Base-by-base conservation (phyloP, 2,329 filamentous ascomycete species). In the Blumeria hordei region DNA sequence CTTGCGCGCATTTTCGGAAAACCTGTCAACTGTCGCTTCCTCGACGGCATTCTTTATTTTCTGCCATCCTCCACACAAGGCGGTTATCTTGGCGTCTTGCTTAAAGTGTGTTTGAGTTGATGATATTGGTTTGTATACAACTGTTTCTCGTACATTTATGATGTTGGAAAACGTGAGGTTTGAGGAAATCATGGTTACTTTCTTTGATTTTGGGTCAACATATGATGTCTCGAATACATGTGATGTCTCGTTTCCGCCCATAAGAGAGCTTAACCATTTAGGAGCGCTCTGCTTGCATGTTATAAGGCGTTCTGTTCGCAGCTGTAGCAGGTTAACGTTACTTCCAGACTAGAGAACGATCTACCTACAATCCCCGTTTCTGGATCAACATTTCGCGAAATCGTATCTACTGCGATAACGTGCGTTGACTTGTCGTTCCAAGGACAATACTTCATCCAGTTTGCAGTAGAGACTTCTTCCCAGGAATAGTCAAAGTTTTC, bases 381-480 rank as follows among this genome's bases (percentile, higher is more conserved):
- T 6, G 76, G 68, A 64, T 85, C 80, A 41, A 85, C 71, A 9
- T 68, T 68, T 59, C 92, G 85, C 54, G 80, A 83, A 63, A 98
- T 70, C 12, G 90, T 96, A 71, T 98, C 92, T 64, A 96, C 92
- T 61, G 87, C 88, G 61, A 93, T 80, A 61, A 98, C 92, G 69
- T 98, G 92, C 43, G 88, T 86, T n/a, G 85, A 88, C 71, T 94
- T 92, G 69, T 95, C 85, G 73, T 98, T 98, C 90, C 92, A 96
- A 18, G 90, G 90, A 65, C 87, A 93, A 71, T 98, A 98, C 70
- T 98, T 98, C 63, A 81, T 83, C 92, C 92, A 98, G 76, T 98
- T 98, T 67, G 85, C 88, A 12, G 87, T 88, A 32, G 88, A 94
- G 37, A 98, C 92, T 69, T 96, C 90, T 65, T 94, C 87, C 92